Evolutionary conservation across 2,329 filamentous ascomycete species (phyloP).

Genomic region (Colletotrichum cuscutae): DNA sequence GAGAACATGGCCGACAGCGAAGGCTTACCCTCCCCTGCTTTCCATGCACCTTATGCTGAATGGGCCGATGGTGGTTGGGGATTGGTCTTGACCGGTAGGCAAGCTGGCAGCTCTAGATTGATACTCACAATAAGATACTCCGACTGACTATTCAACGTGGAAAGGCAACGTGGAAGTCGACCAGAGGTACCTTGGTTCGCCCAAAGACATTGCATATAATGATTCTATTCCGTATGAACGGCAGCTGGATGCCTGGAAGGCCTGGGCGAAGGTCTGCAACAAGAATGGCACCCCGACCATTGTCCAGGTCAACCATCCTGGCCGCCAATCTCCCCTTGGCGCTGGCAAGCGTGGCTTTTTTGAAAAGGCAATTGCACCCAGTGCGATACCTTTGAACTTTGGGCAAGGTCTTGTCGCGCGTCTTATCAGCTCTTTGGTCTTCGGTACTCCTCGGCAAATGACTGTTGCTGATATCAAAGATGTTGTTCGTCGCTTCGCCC

Average conservation of each 20-base stretch:
- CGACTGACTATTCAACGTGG: not conserved
- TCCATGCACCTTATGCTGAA: slow-evolving; percentile 57
- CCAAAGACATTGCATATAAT: slow-evolving; percentile 48
- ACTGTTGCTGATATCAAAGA: slow-evolving; percentile 61
- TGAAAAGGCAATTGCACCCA: slow-evolving; percentile 54
- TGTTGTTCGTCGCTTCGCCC: slow-evolving; percentile 62
- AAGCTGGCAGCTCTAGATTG: not conserved
- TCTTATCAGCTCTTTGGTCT: slow-evolving; percentile 47
- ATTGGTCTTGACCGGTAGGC: slow-evolving; percentile 56
- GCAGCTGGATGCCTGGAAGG: slow-evolving; percentile 49
- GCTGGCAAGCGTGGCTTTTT: slow-evolving; percentile 49
- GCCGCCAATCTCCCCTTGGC: slow-evolving; percentile 53
- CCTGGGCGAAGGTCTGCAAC: slow-evolving; percentile 46
- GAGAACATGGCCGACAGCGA: slow-evolving; percentile 54
- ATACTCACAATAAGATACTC: no score
- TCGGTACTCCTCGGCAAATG: slow-evolving; percentile 68
- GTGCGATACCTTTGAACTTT: slow-evolving; percentile 53
- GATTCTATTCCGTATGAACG: slow-evolving; percentile 40
- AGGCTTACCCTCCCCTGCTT: slow-evolving; percentile 53
- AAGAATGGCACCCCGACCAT: slow-evolving; percentile 49
- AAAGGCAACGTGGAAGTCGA: slow-evolving; percentile 59
- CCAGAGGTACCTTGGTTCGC: slow-evolving; percentile 46
- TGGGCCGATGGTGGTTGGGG: slow-evolving; percentile 68
- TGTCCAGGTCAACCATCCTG: slow-evolving; percentile 59
- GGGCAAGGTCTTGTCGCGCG: slow-evolving; percentile 49